Evolutionary conservation across 2,329 filamentous ascomycete genomes (phyloP).

Genomic region (Gaeumannomyces sp.): DNA sequence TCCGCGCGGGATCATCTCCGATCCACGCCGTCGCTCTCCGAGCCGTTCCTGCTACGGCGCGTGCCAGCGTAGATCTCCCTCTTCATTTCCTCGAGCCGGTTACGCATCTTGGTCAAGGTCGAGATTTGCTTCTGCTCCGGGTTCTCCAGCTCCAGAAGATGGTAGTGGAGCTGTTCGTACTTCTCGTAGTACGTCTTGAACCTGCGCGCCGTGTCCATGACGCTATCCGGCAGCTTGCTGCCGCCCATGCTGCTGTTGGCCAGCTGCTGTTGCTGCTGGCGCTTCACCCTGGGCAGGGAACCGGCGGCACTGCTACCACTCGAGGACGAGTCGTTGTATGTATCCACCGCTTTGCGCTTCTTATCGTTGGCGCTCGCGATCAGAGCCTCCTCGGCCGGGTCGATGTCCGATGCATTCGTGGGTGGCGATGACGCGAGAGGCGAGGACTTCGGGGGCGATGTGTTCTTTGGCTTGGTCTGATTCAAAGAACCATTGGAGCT

Average conservation of each 20-base stretch:
- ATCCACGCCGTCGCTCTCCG: constrained; percentile 1
- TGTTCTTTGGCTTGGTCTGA: constrained; percentile 41
- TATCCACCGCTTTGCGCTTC: constrained; percentile 18
- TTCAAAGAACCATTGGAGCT: constrained; percentile 30
- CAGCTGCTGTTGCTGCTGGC: constrained; percentile 26
- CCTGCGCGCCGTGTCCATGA: constrained; percentile 45
- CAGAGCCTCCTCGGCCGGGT: constrained; percentile 27
- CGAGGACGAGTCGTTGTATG: constrained; percentile 11
- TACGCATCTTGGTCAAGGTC: constrained; percentile 47
- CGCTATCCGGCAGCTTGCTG: constrained; percentile 36
- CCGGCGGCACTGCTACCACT: not conserved
- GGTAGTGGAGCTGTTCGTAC: constrained; percentile 50
- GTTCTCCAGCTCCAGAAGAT: constrained; percentile 44
- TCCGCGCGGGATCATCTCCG: constrained; percentile 1
- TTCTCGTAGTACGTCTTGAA: constrained; percentile 52
- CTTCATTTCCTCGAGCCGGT: constrained; percentile 51
- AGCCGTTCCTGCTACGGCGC: constrained; percentile 9
- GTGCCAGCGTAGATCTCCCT: constrained; percentile 46
- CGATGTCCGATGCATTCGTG: constrained; percentile 58
- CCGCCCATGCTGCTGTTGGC: constrained; percentile 9
- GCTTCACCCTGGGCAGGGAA: constrained; percentile 19
- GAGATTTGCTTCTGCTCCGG: constrained; percentile 46
- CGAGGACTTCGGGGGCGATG: constrained; percentile 56
- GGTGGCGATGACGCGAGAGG: constrained; percentile 60
- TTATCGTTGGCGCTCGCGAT: constrained; percentile 11